Conservation (phyloP, 1,139 yeast genomes). For the Lodderomyces beijingensis region DNA sequence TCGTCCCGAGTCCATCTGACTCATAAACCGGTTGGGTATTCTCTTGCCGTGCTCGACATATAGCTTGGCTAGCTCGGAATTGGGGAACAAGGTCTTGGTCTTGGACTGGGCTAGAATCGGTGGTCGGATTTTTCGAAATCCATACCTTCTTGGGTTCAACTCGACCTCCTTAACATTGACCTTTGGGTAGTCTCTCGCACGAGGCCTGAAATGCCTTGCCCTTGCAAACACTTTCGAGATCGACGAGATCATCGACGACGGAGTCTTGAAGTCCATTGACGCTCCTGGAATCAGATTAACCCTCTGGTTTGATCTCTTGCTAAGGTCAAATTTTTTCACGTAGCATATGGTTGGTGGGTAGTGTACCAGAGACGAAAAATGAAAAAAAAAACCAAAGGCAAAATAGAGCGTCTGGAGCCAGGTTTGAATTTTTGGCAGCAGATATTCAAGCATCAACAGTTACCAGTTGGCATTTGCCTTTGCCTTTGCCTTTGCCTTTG, state of each 20-base stretch:
- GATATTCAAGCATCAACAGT: no score
- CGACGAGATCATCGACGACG: background rate
- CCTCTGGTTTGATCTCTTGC: no score
- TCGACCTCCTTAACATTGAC: slow-evolving; percentile 38
- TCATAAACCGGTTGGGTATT: slow-evolving; percentile 36
- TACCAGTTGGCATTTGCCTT: no score
- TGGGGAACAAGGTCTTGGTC: slow-evolving; percentile 40
- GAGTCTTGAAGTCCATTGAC: background rate
- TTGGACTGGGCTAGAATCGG: slow-evolving; percentile 41
- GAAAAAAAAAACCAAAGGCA: no score
- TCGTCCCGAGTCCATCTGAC: slow-evolving; percentile 21
- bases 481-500: no score
- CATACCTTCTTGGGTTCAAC: slow-evolving; percentile 35
- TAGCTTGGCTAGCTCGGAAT: slow-evolving; percentile 30
- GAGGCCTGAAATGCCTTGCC: slow-evolving; percentile 32
- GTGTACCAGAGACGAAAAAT: no score
- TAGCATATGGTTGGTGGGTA: no score
- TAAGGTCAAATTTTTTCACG: no score
- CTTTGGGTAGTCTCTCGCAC: slow-evolving; percentile 34
- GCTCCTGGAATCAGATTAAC: no score
- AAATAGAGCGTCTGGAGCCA: no score
- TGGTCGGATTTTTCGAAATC: slow-evolving; percentile 36
- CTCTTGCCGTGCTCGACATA: slow-evolving; percentile 39
- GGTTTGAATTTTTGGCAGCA: no score
- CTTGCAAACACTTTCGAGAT: slow-evolving; percentile 12